phyloP scores from a whole-genome alignment of 2,329 filamentous ascomycete species.

The Elsinoe fawcettii region DNA sequence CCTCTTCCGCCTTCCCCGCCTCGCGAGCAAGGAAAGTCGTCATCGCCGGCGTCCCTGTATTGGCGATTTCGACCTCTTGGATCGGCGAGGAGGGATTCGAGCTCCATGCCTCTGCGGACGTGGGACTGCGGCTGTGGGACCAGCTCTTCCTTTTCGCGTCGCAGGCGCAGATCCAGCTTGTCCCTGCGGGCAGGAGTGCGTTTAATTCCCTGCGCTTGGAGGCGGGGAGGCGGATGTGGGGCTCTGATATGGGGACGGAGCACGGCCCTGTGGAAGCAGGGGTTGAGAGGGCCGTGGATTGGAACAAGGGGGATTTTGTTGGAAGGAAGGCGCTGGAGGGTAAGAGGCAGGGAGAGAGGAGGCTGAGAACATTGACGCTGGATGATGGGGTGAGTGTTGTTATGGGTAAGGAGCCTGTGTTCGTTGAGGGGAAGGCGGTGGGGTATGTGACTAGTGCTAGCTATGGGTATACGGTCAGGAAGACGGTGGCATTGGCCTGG shows the following conservation, averaged over 20 bases:
- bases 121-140: conserved; percentile 53
- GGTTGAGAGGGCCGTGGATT: conserved; percentile 43
- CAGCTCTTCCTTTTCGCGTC: conserved; percentile 43
- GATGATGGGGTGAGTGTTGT: conserved; percentile 51
- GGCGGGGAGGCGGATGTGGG: conserved; percentile 51
- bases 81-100: conserved; percentile 58
- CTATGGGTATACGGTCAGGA: conserved; percentile 53
- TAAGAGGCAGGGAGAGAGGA: conserved; percentile 28
- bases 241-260: conserved; percentile 53
- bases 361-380: conserved; percentile 46
- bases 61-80: conserved; percentile 49
- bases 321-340: conserved; percentile 45
- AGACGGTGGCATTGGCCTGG: conserved; percentile 54
- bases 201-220: conserved; percentile 54
- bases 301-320: conserved; percentile 43
- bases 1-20: conserved; percentile 42
- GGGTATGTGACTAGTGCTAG: conserved; percentile 56
- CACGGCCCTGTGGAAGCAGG: conserved; percentile 55
- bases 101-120: conserved; percentile 52
- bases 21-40: conserved; percentile 43
- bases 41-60: conserved; percentile 51
- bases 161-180: conserved; percentile 47
- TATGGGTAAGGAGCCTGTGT: conserved; percentile 56
- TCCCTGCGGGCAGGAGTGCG: conserved; percentile 51
- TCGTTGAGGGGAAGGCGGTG: conserved; percentile 37